phyloP scores from a whole-genome alignment of 2,329 filamentous ascomycete genomes.

The Coniochaeta sp. region DNA sequence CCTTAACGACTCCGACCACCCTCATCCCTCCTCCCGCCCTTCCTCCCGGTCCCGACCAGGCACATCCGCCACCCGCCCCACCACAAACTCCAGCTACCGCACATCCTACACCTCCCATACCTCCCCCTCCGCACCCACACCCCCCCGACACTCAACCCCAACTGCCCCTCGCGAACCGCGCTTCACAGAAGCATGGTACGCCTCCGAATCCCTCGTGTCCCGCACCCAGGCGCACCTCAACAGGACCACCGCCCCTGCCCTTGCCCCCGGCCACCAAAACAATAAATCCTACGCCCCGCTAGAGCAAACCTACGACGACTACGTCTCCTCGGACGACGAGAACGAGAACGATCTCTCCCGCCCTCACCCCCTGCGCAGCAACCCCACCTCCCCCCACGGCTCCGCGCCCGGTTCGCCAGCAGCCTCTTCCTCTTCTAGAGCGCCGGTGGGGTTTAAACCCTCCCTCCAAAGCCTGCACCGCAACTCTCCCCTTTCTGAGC shows the following conservation, averaged over 20 bases:
- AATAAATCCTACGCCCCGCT: constrained; percentile 38
- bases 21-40: constrained; percentile 15
- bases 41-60: too few species aligned
- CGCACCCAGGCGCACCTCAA: constrained; percentile 44
- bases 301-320: constrained; percentile 34
- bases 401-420: constrained; percentile 11
- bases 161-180: constrained; percentile 34
- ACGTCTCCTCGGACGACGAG: constrained; percentile 25
- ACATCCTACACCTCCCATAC: constrained; percentile 18
- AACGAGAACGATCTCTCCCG: constrained; percentile 23
- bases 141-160: constrained; percentile 11
- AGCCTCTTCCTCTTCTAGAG: too few species aligned
- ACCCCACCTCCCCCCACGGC: constrained; percentile 30
- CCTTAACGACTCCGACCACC: constrained; percentile 29
- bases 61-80: constrained; percentile 10
- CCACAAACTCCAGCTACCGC: constrained; percentile 20
- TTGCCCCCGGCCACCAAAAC: too few species aligned
- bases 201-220: constrained; percentile 45
- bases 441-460: too few species aligned
- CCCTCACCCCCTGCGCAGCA: constrained; percentile 47
- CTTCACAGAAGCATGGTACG: constrained; percentile 49
- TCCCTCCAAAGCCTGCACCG: constrained; percentile 20
- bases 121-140: constrained; percentile 11
- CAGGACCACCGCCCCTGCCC: too few species aligned
- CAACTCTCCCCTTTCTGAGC: constrained; percentile 32